Evolutionary conservation across 768 basidiomycete genomes (phyloP).

Genomic region (Lepiota subincarnata): DNA sequence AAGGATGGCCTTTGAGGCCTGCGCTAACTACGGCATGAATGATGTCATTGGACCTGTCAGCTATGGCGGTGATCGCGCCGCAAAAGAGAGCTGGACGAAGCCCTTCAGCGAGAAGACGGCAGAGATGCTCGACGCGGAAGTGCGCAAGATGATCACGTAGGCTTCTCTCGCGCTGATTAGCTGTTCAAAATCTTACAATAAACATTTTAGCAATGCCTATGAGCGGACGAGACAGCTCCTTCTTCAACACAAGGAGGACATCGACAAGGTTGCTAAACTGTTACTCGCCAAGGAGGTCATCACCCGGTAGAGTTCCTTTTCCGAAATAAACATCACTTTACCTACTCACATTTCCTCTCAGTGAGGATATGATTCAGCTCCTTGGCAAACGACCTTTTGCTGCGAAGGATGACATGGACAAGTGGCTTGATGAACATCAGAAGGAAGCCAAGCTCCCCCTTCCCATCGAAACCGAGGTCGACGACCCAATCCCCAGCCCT

Average conservation of each 20-base stretch:
- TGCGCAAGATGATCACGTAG: constrained; percentile 88
- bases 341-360: constrained; percentile 23
- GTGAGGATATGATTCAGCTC: constrained; percentile 83
- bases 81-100: constrained; percentile 89
- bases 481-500: constrained; percentile 46
- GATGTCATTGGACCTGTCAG: constrained; percentile 91
- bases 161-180: neutral
- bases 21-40: constrained; percentile 98
- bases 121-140: constrained; percentile 86
- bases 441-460: constrained; percentile 42
- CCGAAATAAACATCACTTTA: neutral
- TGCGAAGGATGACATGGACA: constrained; percentile 93
- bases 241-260: constrained; percentile 76
- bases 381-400: constrained; percentile 80
- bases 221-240: constrained; percentile 78
- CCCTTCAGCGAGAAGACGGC: constrained; percentile 98
- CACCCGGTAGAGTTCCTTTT: constrained; percentile 58
- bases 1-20: constrained; percentile 94
- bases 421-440: constrained; percentile 86
- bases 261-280: constrained; percentile 89
- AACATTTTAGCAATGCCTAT: constrained; percentile 53
- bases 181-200: neutral
- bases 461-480: constrained; percentile 25
- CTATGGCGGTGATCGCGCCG: constrained; percentile 84
- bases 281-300: constrained; percentile 95